phyloP scores from a whole-genome alignment of 768 basidiomycete species.

The Serendipita vermifera region DNA sequence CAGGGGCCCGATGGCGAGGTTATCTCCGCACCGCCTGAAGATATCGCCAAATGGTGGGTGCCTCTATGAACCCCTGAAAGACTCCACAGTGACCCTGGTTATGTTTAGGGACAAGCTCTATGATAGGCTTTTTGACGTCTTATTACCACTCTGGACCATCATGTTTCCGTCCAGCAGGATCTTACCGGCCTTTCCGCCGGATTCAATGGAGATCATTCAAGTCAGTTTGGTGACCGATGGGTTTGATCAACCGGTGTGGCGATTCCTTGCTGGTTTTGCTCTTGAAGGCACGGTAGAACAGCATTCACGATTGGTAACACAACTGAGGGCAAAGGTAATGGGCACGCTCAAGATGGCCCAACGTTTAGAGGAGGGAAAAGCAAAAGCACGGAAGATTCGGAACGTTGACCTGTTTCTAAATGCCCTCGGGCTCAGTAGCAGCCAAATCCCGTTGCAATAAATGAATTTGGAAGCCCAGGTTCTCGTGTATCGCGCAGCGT shows the following conservation, averaged over 20 bases:
- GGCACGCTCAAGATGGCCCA: slow-evolving; percentile 67
- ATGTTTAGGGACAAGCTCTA: slow-evolving; percentile 68
- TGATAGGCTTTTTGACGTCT: slow-evolving; percentile 69
- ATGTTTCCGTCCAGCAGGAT: slow-evolving; percentile 88
- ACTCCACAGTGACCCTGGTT: slow-evolving; percentile 12
- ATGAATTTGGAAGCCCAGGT: too few species aligned
- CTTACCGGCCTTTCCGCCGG: slow-evolving; percentile 28
- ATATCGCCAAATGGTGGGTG: slow-evolving; percentile 66
- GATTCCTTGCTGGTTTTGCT: slow-evolving; percentile 81
- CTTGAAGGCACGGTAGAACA: slow-evolving; percentile 72
- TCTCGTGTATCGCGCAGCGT: too few species aligned
- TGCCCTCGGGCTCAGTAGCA: slow-evolving; percentile 21
- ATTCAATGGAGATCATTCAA: slow-evolving; percentile 25
- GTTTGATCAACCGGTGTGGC: slow-evolving; percentile 81
- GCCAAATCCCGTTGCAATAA: too few species aligned
- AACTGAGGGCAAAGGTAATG: slow-evolving; percentile 83
- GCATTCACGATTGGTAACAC: slow-evolving; percentile 74
- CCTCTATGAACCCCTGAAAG: neutral
- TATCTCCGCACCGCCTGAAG: slow-evolving; percentile 48
- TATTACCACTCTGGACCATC: slow-evolving; percentile 58
- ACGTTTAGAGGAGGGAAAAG: slow-evolving; percentile 54
- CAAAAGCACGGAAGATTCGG: slow-evolving; percentile 62
- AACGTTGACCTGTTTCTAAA: slow-evolving; percentile 72
- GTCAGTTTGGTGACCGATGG: slow-evolving; percentile 18
- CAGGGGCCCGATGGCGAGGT: slow-evolving; percentile 35